phyloP scores from a whole-genome alignment of 2,329 filamentous ascomycete genomes.

The Balansia obtecta region DNA sequence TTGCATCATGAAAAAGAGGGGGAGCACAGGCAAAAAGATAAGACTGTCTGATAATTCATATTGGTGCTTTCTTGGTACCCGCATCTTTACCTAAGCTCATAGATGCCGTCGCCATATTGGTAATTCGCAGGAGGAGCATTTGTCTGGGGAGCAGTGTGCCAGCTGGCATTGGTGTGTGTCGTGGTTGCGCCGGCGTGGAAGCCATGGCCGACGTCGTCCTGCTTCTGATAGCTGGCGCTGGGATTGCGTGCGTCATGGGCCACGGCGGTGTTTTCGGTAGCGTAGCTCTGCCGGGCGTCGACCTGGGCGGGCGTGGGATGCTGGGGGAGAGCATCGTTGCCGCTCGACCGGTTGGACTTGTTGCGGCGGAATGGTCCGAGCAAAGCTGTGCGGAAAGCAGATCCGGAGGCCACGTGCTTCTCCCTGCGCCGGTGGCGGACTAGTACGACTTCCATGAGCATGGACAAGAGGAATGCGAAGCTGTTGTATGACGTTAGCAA shows the following conservation, averaged over 20 bases:
- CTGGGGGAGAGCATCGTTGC: constrained; percentile 23
- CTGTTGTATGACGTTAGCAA: constrained; percentile 23
- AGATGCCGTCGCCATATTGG: constrained; percentile 26
- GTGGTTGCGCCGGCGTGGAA: constrained; percentile 1
- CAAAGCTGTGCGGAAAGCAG: constrained; percentile 15
- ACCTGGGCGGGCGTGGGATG: constrained; percentile 30
- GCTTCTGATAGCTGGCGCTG: constrained; percentile 15
- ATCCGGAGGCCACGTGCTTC: constrained; percentile 49
- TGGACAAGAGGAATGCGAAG: constrained; percentile 63
- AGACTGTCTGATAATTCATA: not conserved
- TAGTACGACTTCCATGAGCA: constrained; percentile 55
- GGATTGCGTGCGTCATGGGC: constrained; percentile 16
- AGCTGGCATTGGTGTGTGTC: not conserved
- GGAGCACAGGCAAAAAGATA: not conserved
- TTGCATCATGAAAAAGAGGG: not conserved
- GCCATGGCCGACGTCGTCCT: constrained; percentile 18
- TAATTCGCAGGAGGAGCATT: constrained; percentile 14
- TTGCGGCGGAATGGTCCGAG: constrained; percentile 21
- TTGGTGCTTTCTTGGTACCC: not conserved
- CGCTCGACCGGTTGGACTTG: constrained; percentile 11
- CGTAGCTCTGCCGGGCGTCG: constrained; percentile 28
- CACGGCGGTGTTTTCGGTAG: constrained; percentile 24
- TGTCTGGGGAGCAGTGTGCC: constrained; percentile 3
- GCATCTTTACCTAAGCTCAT: constrained; percentile 16
- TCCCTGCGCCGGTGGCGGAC: constrained; percentile 61